Conservation (phyloP, 176 grass and related monocot genomes). For the Oryza rufipogon region DNA sequence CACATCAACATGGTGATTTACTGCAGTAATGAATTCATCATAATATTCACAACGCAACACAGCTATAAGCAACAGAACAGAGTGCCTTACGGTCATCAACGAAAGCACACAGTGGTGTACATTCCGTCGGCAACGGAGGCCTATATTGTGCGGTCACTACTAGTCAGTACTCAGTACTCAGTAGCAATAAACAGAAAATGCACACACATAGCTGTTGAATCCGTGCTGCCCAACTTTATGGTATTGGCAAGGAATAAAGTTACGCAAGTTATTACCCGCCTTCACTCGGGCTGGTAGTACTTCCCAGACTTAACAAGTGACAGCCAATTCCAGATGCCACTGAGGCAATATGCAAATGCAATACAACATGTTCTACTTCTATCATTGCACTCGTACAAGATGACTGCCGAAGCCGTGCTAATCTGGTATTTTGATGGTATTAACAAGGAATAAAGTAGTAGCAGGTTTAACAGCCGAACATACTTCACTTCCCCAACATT, state of each 20-base stretch:
- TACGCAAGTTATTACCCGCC: constrained; percentile 18
- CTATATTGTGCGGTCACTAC: neutral
- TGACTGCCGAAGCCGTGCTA: constrained; percentile 24
- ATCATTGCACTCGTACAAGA: constrained; percentile 26
- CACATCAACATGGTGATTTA: neutral
- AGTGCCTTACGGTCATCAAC: neutral
- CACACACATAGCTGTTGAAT: neutral
- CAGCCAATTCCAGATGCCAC: constrained; percentile 10
- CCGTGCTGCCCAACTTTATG: constrained; percentile 5
- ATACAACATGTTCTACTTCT: neutral
- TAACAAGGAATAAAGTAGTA: constrained; percentile 72
- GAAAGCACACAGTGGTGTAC: neutral
- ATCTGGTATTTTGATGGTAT: constrained; percentile 67
- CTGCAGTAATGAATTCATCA: neutral
- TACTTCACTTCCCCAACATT: constrained; percentile 51
- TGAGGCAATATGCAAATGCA: neutral
- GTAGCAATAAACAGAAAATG: neutral
- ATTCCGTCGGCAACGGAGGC: constrained; percentile 5
- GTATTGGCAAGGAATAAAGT: neutral
- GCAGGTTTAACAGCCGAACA: constrained; percentile 45
- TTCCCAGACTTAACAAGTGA: neutral
- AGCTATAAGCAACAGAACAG: neutral
- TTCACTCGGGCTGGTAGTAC: neutral
- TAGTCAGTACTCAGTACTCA: too few species aligned
- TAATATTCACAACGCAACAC: neutral